Percentiles rank a stretch among this genome's conserved stretches.
Conservation (phyloP, 306 rosid species). For the Malus fusca region DNA sequence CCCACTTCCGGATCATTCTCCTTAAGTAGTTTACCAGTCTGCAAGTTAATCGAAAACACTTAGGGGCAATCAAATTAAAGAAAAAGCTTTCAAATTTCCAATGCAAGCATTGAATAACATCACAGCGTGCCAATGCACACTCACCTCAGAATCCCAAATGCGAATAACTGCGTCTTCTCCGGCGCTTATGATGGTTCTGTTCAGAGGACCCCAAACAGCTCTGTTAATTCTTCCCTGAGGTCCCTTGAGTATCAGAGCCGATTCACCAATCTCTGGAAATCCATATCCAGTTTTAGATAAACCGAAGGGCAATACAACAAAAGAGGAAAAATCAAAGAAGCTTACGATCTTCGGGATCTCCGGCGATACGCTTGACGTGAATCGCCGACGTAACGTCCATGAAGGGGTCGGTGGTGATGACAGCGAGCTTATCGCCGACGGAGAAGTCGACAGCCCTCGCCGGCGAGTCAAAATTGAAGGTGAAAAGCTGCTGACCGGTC, state of each 20-base stretch:
- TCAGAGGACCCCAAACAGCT: conserved; percentile 93
- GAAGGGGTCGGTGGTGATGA: conserved; percentile 68
- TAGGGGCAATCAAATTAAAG: not conserved
- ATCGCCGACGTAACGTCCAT: conserved; percentile 69
- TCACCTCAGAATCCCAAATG: conserved; percentile 90
- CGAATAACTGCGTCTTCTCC: conserved; percentile 88
- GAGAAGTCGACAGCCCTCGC: conserved; percentile 66
- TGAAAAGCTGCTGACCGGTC: conserved; percentile 62
- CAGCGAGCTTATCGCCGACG: conserved; percentile 57
- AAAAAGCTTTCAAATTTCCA: not conserved
- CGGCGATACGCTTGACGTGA: conserved; percentile 63
- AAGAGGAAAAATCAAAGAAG: not conserved
- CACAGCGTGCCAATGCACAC: not conserved
- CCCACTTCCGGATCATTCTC: conserved; percentile 75
- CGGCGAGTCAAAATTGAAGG: conserved; percentile 69
- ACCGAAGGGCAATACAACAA: not conserved
- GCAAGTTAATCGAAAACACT: conserved; percentile 2
- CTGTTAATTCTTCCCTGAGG: conserved; percentile 91
- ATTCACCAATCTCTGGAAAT: conserved; percentile 67
- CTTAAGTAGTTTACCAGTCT: conserved; percentile 74
- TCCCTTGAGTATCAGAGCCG: conserved; percentile 59
- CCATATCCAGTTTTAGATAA: not conserved
- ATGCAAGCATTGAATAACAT: too few species aligned
- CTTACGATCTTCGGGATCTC: conserved; percentile 51
- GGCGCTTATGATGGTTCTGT: conserved; percentile 68